phyloP scores from a whole-genome alignment of 2,329 filamentous ascomycete genomes.

The Curvularia sp. region DNA sequence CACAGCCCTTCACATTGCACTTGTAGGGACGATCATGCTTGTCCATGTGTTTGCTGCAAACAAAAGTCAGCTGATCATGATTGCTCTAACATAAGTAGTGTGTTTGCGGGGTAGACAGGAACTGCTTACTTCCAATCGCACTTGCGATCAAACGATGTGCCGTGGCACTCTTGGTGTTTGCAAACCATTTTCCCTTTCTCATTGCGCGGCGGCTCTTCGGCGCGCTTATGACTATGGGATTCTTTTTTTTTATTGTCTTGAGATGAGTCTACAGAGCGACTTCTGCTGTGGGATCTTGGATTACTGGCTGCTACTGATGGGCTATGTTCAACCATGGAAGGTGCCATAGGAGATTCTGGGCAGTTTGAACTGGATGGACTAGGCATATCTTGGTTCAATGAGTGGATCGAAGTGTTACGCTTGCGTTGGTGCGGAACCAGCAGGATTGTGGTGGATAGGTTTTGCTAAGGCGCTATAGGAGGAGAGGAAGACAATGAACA shows the following conservation, averaged over 20 bases:
- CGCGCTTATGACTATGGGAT: conserved; percentile 49
- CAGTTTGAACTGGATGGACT: conserved; percentile 46
- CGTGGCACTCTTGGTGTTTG: too few species aligned
- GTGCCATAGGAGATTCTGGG: conserved; percentile 38
- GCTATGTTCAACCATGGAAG: conserved; percentile 33
- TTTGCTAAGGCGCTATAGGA: too few species aligned
- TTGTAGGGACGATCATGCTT: conserved; percentile 95
- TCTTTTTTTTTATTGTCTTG: conserved; percentile 39
- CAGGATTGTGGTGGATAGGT: conserved; percentile 29
- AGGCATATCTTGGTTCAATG: conserved; percentile 40
- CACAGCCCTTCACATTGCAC: conserved; percentile 80
- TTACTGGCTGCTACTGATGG: conserved; percentile 33
- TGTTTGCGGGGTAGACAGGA: neutral
- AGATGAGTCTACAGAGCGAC: conserved; percentile 40
- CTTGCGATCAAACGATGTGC: conserved; percentile 76
- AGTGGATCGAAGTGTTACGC: conserved; percentile 40
- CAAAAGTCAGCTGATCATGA: conserved; percentile 23
- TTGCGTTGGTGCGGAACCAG: conserved; percentile 39
- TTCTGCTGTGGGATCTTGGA: conserved; percentile 25
- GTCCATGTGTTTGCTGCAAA: conserved; percentile 90
- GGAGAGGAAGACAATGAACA: too few species aligned
- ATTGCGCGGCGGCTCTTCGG: conserved; percentile 66
- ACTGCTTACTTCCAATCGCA: conserved; percentile 90
- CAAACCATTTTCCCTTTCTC: conserved; percentile 79
- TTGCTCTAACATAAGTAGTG: conserved; percentile 33